Conservation (phyloP, 495 filamentous ascomycete genomes). For the Amorphotheca resinae region DNA sequence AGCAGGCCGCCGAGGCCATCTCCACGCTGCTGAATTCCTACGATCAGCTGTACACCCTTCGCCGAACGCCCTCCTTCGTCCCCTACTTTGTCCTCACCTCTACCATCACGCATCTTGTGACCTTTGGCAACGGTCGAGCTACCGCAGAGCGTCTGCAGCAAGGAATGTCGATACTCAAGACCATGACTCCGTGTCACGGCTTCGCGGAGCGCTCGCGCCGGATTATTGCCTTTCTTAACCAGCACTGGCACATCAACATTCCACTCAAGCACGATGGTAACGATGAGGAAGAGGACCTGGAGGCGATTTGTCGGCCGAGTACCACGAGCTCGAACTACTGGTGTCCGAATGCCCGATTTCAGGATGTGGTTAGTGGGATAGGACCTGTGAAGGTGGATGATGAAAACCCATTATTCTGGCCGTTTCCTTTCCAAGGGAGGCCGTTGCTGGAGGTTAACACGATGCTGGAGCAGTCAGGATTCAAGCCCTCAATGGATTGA, state of each 20-base stretch:
- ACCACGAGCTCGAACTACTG: slow-evolving; percentile 33
- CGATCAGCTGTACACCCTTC: slow-evolving; percentile 44
- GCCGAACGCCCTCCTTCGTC: slow-evolving; percentile 43
- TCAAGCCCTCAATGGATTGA: slow-evolving; percentile 15
- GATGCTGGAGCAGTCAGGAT: slow-evolving; percentile 34
- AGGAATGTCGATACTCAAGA: slow-evolving; percentile 28
- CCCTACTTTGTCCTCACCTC: slow-evolving; percentile 48
- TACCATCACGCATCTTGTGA: slow-evolving; percentile 42
- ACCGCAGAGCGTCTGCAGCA: slow-evolving; percentile 12
- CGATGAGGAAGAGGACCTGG: slow-evolving; percentile 20
- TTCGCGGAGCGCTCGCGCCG: slow-evolving; percentile 46
- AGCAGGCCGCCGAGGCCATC: slow-evolving; percentile 48
- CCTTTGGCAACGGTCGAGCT: slow-evolving; percentile 11
- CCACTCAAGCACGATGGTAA: slow-evolving; percentile 12
- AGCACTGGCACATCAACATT: slow-evolving; percentile 44
- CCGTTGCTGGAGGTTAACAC: slow-evolving; percentile 33
- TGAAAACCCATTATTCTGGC: slow-evolving; percentile 32
- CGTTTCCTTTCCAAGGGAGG: slow-evolving; percentile 42
- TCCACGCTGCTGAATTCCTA: slow-evolving; percentile 43
- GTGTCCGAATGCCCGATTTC: slow-evolving; percentile 28
- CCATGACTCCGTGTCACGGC: slow-evolving; percentile 45
- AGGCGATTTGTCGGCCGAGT: slow-evolving; percentile 28
- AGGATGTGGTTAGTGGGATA: slow-evolving; percentile 6
- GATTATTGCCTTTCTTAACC: slow-evolving; percentile 40
- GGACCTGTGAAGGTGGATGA: neutral